Evolutionary conservation across 2,329 filamentous ascomycete genomes (phyloP).

Genomic region (Ilyonectria robusta): DNA sequence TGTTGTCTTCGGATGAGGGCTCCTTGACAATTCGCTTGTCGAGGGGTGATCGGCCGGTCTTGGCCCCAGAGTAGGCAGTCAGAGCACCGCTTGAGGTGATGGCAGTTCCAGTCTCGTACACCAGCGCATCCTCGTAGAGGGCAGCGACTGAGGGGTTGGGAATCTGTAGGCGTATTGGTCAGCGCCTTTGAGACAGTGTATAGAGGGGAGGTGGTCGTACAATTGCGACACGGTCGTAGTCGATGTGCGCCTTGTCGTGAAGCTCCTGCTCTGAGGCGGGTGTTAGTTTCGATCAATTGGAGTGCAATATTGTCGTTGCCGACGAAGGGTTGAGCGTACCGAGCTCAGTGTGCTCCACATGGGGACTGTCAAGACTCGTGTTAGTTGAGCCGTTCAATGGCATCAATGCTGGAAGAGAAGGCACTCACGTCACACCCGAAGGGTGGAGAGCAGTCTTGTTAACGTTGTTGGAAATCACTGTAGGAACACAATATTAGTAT

Average conservation of each 20-base stretch:
- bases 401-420: constrained; percentile 31
- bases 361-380: constrained; percentile 70
- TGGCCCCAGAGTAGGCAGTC: constrained; percentile 97
- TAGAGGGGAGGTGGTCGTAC: constrained; percentile 66
- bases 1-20: constrained; percentile 86
- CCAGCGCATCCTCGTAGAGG: constrained; percentile 98
- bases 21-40: constrained; percentile 99
- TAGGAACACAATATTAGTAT: constrained; percentile 34
- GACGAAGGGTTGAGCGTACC: constrained; percentile 58
- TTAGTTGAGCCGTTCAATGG: constrained; percentile 44
- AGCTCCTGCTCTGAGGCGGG: constrained; percentile 82
- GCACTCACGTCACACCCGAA: constrained; percentile 86
- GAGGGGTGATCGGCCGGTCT: constrained; percentile 95
- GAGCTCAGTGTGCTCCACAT: constrained; percentile 92
- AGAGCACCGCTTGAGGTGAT: constrained; percentile 96
- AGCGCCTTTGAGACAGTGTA: constrained; percentile 13
- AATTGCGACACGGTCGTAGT: constrained; percentile 98
- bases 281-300: constrained; percentile 34
- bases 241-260: constrained; percentile 97
- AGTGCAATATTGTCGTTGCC: not conserved
- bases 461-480: constrained; percentile 73
- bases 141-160: constrained; percentile 96
- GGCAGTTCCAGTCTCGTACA: constrained; percentile 96
- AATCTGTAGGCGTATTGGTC: constrained; percentile 60
- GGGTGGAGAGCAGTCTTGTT: constrained; percentile 97